A percentile compares a stretch with the other conserved stretches of the same genome.
phyloP scores from a whole-genome alignment of 176 grass and related monocot genomes.

The Guadua angustifolia region DNA sequence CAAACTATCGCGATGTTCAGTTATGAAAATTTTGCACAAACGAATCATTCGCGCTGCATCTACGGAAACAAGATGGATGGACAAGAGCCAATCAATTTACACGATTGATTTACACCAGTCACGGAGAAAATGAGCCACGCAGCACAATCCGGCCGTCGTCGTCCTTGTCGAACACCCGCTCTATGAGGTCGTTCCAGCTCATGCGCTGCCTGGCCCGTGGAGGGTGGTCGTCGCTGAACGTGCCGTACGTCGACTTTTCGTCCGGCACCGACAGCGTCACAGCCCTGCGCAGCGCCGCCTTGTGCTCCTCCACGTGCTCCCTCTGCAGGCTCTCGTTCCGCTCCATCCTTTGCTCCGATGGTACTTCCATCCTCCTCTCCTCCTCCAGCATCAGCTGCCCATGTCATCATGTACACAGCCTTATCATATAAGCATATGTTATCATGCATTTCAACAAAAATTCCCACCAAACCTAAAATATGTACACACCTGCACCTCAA shows the following conservation, averaged over 20 bases:
- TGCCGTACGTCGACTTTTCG: slow-evolving; percentile 65
- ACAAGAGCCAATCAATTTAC: not conserved
- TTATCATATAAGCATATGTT: not conserved
- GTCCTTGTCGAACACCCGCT: slow-evolving; percentile 74
- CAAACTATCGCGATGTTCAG: too few relatives aligned
- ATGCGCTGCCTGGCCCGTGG: slow-evolving; percentile 53
- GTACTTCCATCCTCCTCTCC: slow-evolving; percentile 61
- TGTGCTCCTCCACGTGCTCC: slow-evolving; percentile 82
- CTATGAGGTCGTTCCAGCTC: slow-evolving; percentile 87
- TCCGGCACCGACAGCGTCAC: slow-evolving; percentile 76
- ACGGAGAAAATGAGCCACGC: slow-evolving; percentile 41
- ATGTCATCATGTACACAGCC: not conserved
- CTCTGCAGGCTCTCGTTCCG: slow-evolving; percentile 70
- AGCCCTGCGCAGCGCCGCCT: slow-evolving; percentile 68
- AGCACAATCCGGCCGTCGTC: slow-evolving; percentile 65
- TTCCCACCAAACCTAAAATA: too few relatives aligned
- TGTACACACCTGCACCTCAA: not conserved
- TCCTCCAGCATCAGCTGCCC: slow-evolving; percentile 78
- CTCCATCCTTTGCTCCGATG: slow-evolving; percentile 83
- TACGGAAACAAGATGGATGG: too few relatives aligned
- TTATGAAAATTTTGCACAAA: too few relatives aligned
- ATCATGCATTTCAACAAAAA: not conserved
- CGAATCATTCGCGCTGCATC: too few relatives aligned
- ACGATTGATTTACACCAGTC: slow-evolving; percentile 35
- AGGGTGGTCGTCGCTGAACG: slow-evolving; percentile 45